Evolutionary conservation across 2,329 filamentous ascomycete genomes (phyloP), one percentile per base, ranked within the genome.

Genomic region (Arthrobotrys sinensis): DNA sequence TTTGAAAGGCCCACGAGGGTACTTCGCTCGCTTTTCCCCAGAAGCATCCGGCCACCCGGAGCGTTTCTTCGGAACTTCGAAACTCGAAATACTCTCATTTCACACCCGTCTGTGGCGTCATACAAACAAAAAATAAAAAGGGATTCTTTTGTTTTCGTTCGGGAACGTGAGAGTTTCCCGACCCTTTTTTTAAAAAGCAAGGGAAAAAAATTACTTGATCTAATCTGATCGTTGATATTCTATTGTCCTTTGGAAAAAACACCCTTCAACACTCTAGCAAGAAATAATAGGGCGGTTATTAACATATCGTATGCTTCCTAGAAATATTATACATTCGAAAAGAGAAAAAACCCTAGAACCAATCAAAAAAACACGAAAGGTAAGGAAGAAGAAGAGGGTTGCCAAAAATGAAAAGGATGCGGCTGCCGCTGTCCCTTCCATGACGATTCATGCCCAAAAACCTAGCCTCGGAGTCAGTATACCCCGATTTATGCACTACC

Each of bases 151-250:
- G 67, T 64, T 57, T 68, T 75, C 75, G 67, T 64, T 63, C 75
- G 75, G 55, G 75, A 78, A 78, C 75, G 62, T 78, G 75, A 78
- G 75, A 78, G 75, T 64, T 19, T 32, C 34, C 32, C 16, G 16
- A 14, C 11, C 14, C 6, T 12, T 36, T 66, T 50, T 40, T 4
- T 32, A 21, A 45, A 24, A 46, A 43, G n/a, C 16, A 43, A 8
- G 43, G 55, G 14, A 67, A 57, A 68, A 69, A 78, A 78, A 72
- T 78, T 67, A 78, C 75, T 78, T 78, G 75, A 78, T 78, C 75
- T 78, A 78, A 78, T 78, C 75, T 78, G 75, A 78, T 36, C 28
- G n/a, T 52, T 34, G 43, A 14, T 10, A 36, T 65, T 65, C 21
- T 32, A 34, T 32, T 53, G 8, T 53, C 24, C 12, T 40, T 21